Evolutionary conservation across 148 eudicot genomes (phyloP).

Genomic region (Vaccinium vitisidaea): DNA sequence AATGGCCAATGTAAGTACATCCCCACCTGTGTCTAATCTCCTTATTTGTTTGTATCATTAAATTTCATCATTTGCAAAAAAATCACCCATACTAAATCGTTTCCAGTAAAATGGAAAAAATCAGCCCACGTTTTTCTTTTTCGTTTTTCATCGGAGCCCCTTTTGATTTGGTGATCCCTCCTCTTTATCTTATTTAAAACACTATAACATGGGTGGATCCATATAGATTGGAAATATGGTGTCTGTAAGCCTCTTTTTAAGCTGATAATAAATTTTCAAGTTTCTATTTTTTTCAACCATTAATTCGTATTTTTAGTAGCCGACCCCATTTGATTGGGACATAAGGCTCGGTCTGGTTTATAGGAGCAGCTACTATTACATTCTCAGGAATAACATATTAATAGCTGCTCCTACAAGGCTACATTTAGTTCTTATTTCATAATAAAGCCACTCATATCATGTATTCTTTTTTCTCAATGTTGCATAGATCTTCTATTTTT

Average conservation of each 20-base stretch:
- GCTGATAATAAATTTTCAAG: neutral
- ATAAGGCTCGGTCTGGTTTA: too few relatives aligned
- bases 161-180: neutral
- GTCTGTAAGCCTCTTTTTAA: neutral
- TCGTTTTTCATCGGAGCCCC: neutral
- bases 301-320: neutral
- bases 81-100: neutral
- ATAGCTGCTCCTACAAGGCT: too few relatives aligned
- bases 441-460: neutral
- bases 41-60: neutral
- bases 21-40: neutral
- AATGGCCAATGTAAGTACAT: neutral
- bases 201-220: neutral
- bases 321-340: too few relatives aligned
- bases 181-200: neutral
- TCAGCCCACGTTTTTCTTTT: neutral
- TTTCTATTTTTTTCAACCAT: neutral
- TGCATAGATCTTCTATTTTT: neutral
- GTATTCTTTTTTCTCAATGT: neutral
- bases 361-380: too few relatives aligned
- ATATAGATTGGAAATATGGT: neutral
- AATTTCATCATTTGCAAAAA: neutral
- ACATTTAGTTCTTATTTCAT: neutral
- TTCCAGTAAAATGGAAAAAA: neutral
- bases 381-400: too few relatives aligned